Evolutionary conservation across 306 rosid species (phyloP).

Genomic region (Biancaea sappan): DNA sequence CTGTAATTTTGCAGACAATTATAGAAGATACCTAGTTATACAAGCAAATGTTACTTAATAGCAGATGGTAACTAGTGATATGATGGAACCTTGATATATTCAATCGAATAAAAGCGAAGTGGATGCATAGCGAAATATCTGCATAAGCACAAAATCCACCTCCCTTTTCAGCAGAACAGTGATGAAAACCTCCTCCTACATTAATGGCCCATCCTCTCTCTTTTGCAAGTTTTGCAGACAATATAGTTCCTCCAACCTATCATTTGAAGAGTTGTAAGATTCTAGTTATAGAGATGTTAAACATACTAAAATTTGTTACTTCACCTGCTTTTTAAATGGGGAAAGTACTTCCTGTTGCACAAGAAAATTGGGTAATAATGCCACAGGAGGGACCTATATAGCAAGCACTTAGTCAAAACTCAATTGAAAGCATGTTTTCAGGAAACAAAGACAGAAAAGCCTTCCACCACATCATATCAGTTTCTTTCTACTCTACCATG

Average conservation of each 20-base stretch:
- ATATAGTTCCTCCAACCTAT: slow-evolving; percentile 91
- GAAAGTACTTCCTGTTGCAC: slow-evolving; percentile 74
- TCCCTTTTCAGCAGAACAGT: slow-evolving; percentile 76
- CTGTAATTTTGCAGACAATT: slow-evolving; percentile 49
- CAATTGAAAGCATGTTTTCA: background rate
- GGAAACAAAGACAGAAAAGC: slow-evolving; percentile 24
- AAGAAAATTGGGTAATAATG: slow-evolving; percentile 71
- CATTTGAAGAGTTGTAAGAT: slow-evolving; percentile 32
- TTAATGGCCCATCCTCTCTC: slow-evolving; percentile 98
- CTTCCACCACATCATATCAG: slow-evolving; percentile 4
- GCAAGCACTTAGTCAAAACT: background rate
- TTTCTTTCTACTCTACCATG: slow-evolving; percentile 9
- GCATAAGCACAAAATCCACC: slow-evolving; percentile 96
- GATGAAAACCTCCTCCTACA: slow-evolving; percentile 98
- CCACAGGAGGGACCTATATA: slow-evolving; percentile 83
- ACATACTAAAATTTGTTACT: slow-evolving; percentile 4
- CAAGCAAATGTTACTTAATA: slow-evolving; percentile 6
- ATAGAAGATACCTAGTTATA: slow-evolving; percentile 14
- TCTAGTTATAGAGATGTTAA: background rate
- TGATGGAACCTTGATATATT: slow-evolving; percentile 73
- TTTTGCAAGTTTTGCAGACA: slow-evolving; percentile 88
- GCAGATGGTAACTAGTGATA: slow-evolving; percentile 27
- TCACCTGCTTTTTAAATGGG: slow-evolving; percentile 88
- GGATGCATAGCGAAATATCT: slow-evolving; percentile 85
- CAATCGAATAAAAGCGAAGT: slow-evolving; percentile 71